Evolutionary conservation across 2,329 filamentous ascomycete species (phyloP).

Genomic region (Paramyrothecium roridum): DNA sequence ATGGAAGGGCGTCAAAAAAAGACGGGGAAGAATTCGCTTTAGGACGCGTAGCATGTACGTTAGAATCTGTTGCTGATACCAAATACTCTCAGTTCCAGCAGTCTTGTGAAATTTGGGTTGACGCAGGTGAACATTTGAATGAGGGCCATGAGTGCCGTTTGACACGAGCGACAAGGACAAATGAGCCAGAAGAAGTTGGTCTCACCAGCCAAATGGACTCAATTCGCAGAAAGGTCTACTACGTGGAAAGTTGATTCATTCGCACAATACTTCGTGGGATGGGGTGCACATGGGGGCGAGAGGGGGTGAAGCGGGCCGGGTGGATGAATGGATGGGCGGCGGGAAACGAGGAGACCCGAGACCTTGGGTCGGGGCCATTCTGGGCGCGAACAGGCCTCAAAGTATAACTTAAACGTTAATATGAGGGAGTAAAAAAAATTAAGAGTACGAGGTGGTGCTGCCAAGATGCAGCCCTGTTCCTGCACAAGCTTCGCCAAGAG

Average conservation of each 20-base stretch:
- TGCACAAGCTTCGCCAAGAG: conserved; percentile 29
- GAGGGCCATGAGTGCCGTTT: no score
- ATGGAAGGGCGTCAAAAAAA: conserved; percentile 4
- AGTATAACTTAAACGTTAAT: neutral
- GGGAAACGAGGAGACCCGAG: neutral
- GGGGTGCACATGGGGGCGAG: no score
- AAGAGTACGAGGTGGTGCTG: neutral
- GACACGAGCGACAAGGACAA: no score
- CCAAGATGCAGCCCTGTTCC: conserved; percentile 5
- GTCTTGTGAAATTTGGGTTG: neutral
- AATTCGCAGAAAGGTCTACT: no score
- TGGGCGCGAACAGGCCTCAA: neutral
- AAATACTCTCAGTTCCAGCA: conserved; percentile 19
- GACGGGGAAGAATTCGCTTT: neutral
- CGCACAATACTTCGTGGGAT: no score
- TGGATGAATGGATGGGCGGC: no score
- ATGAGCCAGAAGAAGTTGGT: no score
- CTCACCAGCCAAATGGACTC: no score
- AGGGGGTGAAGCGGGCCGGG: no score
- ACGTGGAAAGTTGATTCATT: no score
- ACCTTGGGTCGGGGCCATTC: neutral
- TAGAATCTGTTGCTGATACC: conserved; percentile 9
- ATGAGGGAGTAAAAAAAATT: neutral
- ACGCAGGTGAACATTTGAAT: no score
- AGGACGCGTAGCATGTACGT: neutral